A percentile compares a stretch with the other conserved stretches of the same genome.
Conservation (phyloP, 2,329 filamentous ascomycete genomes). For the Knoxdaviesia proteae region DNA sequence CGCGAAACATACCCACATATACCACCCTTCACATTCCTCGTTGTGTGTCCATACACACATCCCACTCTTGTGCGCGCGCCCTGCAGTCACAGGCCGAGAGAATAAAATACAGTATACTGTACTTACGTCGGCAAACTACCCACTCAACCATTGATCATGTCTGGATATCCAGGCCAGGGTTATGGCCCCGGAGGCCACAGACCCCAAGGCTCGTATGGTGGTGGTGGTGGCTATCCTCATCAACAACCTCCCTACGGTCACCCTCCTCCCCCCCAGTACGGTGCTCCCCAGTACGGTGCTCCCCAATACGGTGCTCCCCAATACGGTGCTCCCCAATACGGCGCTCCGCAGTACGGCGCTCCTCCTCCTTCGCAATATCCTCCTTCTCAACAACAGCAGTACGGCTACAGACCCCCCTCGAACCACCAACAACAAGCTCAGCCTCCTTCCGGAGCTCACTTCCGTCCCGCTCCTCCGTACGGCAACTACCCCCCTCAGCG, state of each 20-base stretch:
- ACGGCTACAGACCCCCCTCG: slow-evolving; percentile 5
- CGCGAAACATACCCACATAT: no score
- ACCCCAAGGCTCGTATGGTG: slow-evolving; percentile 5
- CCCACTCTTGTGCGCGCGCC: no score
- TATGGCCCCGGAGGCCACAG: slow-evolving; percentile 9
- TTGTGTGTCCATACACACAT: no score
- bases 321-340: background rate
- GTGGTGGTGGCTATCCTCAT: slow-evolving; percentile 3
- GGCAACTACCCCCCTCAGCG: slow-evolving; percentile 17
- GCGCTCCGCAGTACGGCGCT: background rate
- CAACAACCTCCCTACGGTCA: slow-evolving; percentile 4
- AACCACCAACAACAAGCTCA: background rate
- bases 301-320: slow-evolving; percentile 3
- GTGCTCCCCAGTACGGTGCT: slow-evolving; percentile 1
- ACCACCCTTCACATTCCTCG: no score
- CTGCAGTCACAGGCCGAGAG: no score
- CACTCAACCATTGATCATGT: slow-evolving; percentile 1
- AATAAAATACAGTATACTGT: no score
- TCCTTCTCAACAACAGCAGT: slow-evolving; percentile 4
- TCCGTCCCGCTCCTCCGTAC: slow-evolving; percentile 11
- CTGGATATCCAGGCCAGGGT: slow-evolving; percentile 4
- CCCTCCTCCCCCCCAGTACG: slow-evolving; percentile 8
- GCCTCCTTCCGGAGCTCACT: background rate
- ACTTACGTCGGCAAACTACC: background rate
- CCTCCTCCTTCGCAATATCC: background rate